Evolutionary conservation across 176 grass and related monocot genomes (phyloP).

Genomic region (Secale cereale): DNA sequence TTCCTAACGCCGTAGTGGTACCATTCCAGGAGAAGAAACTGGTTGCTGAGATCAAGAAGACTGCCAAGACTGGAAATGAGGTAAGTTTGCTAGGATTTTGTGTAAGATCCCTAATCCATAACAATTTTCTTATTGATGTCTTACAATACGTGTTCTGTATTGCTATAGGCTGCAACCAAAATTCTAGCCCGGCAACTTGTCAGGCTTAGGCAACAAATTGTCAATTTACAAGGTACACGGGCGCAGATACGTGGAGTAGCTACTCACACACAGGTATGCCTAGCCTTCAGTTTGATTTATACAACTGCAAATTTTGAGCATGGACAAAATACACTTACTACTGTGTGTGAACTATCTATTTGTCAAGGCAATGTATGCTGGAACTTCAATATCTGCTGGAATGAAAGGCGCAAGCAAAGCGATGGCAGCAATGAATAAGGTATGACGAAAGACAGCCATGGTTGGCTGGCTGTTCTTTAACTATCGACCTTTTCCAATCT

Average conservation of each 20-base stretch:
- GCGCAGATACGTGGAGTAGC: conserved; percentile 96
- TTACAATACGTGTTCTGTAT: conserved; percentile 21
- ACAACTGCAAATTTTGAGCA: neutral
- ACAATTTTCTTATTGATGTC: neutral
- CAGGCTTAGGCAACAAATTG: conserved; percentile 92
- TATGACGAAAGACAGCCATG: conserved; percentile 29
- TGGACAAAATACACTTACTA: neutral
- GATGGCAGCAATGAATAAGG: conserved; percentile 99
- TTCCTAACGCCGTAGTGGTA: conserved; percentile 25
- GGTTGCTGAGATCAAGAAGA: conserved; percentile 96
- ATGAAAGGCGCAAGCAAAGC: conserved; percentile 99
- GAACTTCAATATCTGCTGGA: conserved; percentile 97
- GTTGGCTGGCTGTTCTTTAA: conserved; percentile 24
- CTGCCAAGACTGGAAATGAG: conserved; percentile 96
- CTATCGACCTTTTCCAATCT: neutral
- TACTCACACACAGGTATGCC: conserved; percentile 81
- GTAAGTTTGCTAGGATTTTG: conserved; percentile 40
- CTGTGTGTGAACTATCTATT: conserved; percentile 21
- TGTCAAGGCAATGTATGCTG: conserved; percentile 86
- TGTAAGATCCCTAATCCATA: neutral
- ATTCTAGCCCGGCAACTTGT: conserved; percentile 96
- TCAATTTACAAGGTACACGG: conserved; percentile 90
- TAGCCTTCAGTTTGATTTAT: conserved; percentile 9
- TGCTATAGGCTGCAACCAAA: conserved; percentile 79
- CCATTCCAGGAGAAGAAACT: conserved; percentile 91